Evolutionary conservation across 1,139 yeast genomes (phyloP), one percentile per base, ranked within the genome.

Genomic region (Taphrina communis): DNA sequence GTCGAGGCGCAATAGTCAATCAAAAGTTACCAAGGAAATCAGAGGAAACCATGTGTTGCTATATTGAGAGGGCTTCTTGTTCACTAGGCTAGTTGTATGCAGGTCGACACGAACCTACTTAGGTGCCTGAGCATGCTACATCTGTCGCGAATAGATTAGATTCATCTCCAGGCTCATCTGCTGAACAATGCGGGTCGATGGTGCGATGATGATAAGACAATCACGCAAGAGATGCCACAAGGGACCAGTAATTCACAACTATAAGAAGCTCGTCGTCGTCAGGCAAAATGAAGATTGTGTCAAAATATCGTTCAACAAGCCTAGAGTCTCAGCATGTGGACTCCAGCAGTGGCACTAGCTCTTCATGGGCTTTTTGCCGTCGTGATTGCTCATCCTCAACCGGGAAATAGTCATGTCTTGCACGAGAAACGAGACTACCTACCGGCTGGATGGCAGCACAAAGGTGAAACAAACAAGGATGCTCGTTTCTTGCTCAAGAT

Each of bases 401-500:
- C 36, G 1, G 14, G 9, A 3, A 2, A 50, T 7, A 21, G 7
- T 50, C 53, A 50, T 7, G 53, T 50, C 53, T 21, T 50, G 12
- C 53, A 50, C n/a, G 53, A 50, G 35, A 25, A 21, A n/a, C 53
- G 53, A 50, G 53, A 25, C 53, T 21, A 9, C 8, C n/a, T 50
- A 7, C 53, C 53, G 12, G 31, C 36, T 8, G 53, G 36, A 1
- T 50, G 53, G 53, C 1, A 6, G 9, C n/a, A 50, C 53, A 21
- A 50, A 11, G 53, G 53, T 6, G 36, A 21, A 21, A 2, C 36
- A 11, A 50, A 50, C 12, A 21, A 25, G 36, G 53, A 50, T 25
- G 53, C 35, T 21, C 53, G 53, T 7, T 50, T 50, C 36, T 36
- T 19, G 35, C 41, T 62, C 25, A 53, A 42, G 35, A 42, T 62